Percentiles rank a stretch among this genome's conserved stretches.
These are phyloP conservation scores for Colletotrichum musae DNA, from an alignment of 2,329 filamentous ascomycete species.

Conservation along the genomic window DNA sequence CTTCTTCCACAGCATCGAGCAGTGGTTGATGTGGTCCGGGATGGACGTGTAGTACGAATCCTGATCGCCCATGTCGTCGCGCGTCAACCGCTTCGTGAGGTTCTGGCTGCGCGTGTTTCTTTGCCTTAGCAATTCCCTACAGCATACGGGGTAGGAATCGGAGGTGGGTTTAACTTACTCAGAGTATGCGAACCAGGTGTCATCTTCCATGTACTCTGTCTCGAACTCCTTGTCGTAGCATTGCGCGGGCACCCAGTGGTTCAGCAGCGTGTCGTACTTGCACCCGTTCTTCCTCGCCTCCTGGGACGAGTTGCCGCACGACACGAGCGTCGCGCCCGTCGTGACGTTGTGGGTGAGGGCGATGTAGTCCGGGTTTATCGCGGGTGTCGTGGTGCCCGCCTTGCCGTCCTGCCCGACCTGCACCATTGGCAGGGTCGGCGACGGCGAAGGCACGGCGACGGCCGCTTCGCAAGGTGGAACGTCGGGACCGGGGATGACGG, in stretches of 20 bases:
- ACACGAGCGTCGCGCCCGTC: constrained; percentile 38
- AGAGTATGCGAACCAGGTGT: constrained; percentile 43
- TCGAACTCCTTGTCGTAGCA: constrained; percentile 45
- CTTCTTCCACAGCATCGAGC: constrained; percentile 47
- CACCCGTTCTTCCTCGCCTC: constrained; percentile 42
- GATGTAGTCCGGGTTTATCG: not conserved
- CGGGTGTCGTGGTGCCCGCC: not conserved
- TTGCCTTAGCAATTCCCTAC: not conserved
- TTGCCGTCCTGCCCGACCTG: constrained; percentile 20
- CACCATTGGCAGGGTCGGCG: constrained; percentile 3
- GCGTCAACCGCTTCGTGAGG: constrained; percentile 40
- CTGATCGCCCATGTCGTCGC: constrained; percentile 43
- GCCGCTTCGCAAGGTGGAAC: not conserved
- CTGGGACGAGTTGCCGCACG: constrained; percentile 43
- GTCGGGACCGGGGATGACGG: constrained; percentile 7
- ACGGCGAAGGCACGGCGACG: not conserved
- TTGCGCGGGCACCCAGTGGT: constrained; percentile 45
- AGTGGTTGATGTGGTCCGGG: constrained; percentile 47
- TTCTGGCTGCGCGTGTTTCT: constrained; percentile 35
- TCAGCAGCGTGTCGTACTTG: constrained; percentile 46
- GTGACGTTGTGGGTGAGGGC: constrained; percentile 43
- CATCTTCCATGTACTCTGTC: constrained; percentile 47
- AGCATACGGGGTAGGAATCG: fast-evolving
- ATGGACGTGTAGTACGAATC: constrained; percentile 45
- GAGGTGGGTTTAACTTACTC: constrained; percentile 6